Base-by-base conservation (phyloP, 129 eudicot species). In the Flaveria bidentis region DNA sequence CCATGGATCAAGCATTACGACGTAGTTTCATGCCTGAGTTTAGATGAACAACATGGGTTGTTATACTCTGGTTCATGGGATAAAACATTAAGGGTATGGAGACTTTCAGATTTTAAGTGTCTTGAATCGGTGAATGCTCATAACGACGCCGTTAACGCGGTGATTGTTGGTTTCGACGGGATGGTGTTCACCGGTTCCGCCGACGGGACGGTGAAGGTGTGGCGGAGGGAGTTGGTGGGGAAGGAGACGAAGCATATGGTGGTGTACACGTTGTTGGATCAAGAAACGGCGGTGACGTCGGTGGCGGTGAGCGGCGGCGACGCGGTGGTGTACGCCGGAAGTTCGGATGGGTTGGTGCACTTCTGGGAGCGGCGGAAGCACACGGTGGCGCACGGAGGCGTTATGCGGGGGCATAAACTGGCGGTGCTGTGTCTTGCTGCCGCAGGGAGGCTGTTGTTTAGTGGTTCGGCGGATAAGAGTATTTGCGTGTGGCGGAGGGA, bases 1-100 rank as follows among this genome's bases (percentile, higher is more conserved):
- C 97, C 97, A 0, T 86, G 90, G 86, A 82, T 88, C 9, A 83
- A 69, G 69, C 97, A 91, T 51, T 88, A 23, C 53, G 97, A 91
- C 62, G 90, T 91, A 6, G 90, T 91, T 18, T 83, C 95, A 0
- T 85, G 87, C 75, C 15, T 91, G 83, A 62, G 82, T 72, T 63
- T 63, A 44, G 69, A 63, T 30, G 69, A 63, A 7, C 17, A 63
- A 16, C 69, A 30, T 8, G 69, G 92, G 23, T 20, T 91, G 22
- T 30, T 91, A 9, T 91, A 91, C 41, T 88, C 97, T 1, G 95
- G 95, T 12, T 91, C 97, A 0, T 91, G 97, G 97, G 97, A 91
- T 69, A 88, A 85, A 47, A 85, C 95, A 0, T 25, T 88, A 13
- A 85, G 87, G 20, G 95, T 91, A 2, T 91, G 97, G 97, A 78